Conservation (phyloP, 805 yeast species). For the Candida pini region DNA sequence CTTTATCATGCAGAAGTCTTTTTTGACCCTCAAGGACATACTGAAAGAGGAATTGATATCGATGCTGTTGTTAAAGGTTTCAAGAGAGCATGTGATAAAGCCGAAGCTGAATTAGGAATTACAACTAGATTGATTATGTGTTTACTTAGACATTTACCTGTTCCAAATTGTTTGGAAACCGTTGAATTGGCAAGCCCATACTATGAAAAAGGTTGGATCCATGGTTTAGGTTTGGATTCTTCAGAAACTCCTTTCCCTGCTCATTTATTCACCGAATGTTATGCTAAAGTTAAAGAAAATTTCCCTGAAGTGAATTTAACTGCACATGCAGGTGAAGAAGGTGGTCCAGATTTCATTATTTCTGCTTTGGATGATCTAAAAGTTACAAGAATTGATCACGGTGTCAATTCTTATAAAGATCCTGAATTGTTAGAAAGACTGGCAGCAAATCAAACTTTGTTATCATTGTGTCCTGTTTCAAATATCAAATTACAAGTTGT, state of each 20-base stretch:
- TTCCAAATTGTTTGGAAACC: constrained; percentile 50
- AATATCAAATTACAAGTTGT: constrained; percentile 75
- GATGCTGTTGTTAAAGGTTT: constrained; percentile 63
- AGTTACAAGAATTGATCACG: constrained; percentile 76
- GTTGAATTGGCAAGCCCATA: constrained; percentile 47
- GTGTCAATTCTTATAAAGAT: constrained; percentile 59
- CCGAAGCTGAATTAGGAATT: constrained; percentile 53
- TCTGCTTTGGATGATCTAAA: constrained; percentile 53
- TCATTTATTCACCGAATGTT: constrained; percentile 59
- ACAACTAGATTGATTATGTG: constrained; percentile 77
- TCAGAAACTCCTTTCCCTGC: constrained; percentile 79
- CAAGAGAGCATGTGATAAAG: constrained; percentile 59
- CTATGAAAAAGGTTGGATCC: constrained; percentile 52
- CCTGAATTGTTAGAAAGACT: constrained; percentile 49
- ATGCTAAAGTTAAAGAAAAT: constrained; percentile 38
- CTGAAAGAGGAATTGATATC: constrained; percentile 56
- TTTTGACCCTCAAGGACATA: constrained; percentile 83
- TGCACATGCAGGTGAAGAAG: constrained; percentile 91
- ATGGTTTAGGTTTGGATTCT: constrained; percentile 80
- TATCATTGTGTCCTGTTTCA: constrained; percentile 74
- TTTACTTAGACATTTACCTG: constrained; percentile 68
- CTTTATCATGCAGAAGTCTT: constrained; percentile 69
- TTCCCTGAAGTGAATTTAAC: constrained; percentile 58
- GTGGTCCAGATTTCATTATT: constrained; percentile 62
- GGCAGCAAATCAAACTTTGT: constrained; percentile 48